Conservation (phyloP, 768 basidiomycete species). For the Hemileccinum rubropunctum region DNA sequence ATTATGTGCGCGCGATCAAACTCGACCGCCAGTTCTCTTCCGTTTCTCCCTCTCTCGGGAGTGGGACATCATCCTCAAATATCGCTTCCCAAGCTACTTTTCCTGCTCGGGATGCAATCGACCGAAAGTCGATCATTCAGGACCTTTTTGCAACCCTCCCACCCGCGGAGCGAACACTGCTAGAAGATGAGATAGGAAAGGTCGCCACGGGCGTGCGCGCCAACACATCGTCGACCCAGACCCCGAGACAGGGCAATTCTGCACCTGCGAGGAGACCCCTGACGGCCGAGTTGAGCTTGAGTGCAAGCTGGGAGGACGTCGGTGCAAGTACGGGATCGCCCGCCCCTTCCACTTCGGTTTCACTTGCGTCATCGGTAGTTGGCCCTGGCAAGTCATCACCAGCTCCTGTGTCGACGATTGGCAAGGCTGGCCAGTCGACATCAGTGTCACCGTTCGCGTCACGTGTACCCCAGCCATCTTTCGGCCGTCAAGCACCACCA, state of each 20-base stretch:
- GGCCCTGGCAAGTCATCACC: slow-evolving; percentile 6
- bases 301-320: slow-evolving; percentile 67
- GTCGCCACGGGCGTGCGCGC: slow-evolving; percentile 24
- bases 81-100: slow-evolving; percentile 25
- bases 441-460: slow-evolving; percentile 9
- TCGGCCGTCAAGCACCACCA: slow-evolving; percentile 5
- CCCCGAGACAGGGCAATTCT: slow-evolving; percentile 5
- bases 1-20: slow-evolving; percentile 70
- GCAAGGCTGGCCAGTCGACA: not conserved
- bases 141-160: slow-evolving; percentile 67
- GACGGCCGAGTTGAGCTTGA: slow-evolving; percentile 38
- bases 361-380: slow-evolving; percentile 7
- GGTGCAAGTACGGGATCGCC: slow-evolving; percentile 18
- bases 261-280: slow-evolving; percentile 21
- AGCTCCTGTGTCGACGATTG: not conserved
- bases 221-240: slow-evolving; percentile 1
- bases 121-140: slow-evolving; percentile 68
- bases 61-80: slow-evolving; percentile 6
- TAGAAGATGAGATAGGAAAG: slow-evolving; percentile 58
- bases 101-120: slow-evolving; percentile 28
- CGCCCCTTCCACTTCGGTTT: slow-evolving; percentile 4
- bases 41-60: slow-evolving; percentile 31
- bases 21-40: slow-evolving; percentile 63
- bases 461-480: not conserved
- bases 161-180: slow-evolving; percentile 54